Evolutionary conservation across 2,329 filamentous ascomycete species (phyloP).

Genomic region (Blastomyces gilchristii): DNA sequence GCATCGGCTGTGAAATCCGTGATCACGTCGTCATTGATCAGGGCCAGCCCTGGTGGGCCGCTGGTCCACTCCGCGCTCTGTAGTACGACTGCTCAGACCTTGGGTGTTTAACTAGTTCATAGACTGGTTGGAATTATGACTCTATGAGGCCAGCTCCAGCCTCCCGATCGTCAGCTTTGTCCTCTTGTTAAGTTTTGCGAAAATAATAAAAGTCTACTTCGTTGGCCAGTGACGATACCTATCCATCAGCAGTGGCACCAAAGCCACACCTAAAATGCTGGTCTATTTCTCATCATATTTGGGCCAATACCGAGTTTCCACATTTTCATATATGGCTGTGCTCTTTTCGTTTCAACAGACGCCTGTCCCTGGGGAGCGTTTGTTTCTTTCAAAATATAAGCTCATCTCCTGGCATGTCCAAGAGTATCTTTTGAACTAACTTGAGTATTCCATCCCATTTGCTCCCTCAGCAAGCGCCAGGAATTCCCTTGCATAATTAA

Average conservation of each 20-base stretch:
- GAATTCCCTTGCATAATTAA: background rate
- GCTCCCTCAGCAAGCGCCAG: slow-evolving; percentile 9
- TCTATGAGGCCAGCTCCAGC: background rate
- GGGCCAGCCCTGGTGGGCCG: background rate
- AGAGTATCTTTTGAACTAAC: background rate
- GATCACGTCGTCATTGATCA: background rate
- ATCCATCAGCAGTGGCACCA: background rate
- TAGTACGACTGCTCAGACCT: background rate
- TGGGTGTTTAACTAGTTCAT: background rate
- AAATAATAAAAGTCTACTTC: background rate
- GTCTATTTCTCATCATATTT: background rate
- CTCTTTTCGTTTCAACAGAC: background rate
- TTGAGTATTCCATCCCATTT: background rate
- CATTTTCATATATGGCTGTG: background rate
- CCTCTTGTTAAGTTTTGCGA: background rate
- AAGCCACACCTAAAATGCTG: background rate
- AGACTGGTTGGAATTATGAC: background rate
- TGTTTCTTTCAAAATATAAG: slow-evolving; percentile 4
- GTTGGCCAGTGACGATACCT: slow-evolving; percentile 1
- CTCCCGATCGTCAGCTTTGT: background rate
- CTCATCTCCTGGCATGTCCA: background rate
- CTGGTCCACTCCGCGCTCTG: background rate
- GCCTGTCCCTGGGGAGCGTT: background rate
- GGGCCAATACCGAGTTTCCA: background rate
- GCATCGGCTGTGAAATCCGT: background rate